phyloP scores from a whole-genome alignment of 306 rosid species.

The Fragaria iinumae region DNA sequence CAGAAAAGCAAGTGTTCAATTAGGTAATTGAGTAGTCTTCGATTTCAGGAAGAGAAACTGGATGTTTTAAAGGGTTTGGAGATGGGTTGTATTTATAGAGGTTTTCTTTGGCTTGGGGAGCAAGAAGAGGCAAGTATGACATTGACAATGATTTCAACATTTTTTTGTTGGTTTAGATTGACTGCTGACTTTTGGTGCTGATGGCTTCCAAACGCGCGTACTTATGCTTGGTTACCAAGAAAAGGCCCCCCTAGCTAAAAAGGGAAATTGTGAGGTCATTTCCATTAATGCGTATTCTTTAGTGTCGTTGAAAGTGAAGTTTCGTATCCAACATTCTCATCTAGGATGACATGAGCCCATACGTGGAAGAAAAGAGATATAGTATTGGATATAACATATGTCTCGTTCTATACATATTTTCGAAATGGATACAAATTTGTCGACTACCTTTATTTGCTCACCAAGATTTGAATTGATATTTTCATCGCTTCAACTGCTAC shows the following conservation, averaged over 20 bases:
- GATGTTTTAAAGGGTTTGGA: neutral
- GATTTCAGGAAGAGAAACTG: neutral
- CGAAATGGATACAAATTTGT: no score
- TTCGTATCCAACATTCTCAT: neutral
- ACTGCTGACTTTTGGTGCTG: neutral
- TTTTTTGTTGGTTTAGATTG: neutral
- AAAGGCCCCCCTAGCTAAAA: neutral
- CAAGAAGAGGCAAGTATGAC: neutral
- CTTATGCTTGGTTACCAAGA: neutral
- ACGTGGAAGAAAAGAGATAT: neutral
- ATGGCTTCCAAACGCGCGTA: neutral
- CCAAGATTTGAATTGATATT: no score
- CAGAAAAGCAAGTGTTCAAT: neutral
- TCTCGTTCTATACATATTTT: no score
- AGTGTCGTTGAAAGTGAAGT: neutral
- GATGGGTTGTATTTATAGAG: neutral
- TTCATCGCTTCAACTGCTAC: no score
- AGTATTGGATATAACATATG: neutral
- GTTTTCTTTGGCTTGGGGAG: neutral
- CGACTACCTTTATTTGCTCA: no score
- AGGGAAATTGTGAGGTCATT: neutral
- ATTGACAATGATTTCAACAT: neutral
- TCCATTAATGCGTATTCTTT: neutral
- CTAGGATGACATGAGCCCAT: neutral
- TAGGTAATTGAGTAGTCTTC: neutral